phyloP scores from a whole-genome alignment of 1,284 basidiomycete genomes.

The Dichomitus squalens region DNA sequence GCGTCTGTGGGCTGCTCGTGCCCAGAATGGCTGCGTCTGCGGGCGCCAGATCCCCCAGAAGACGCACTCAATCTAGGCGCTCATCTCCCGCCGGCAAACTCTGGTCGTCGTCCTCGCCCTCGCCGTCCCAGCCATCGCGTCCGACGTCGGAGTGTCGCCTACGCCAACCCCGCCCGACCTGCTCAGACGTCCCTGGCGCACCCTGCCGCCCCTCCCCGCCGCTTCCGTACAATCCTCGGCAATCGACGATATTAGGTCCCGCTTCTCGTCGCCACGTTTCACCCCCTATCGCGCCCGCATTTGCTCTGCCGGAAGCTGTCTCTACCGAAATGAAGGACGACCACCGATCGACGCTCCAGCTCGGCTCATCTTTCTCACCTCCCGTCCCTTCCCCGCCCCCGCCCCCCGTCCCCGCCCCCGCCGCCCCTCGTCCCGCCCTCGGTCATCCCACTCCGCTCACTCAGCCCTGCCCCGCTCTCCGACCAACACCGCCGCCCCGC shows the following conservation, averaged over 20 bases:
- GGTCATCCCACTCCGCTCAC: not conserved
- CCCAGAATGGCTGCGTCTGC: slow-evolving; percentile 13
- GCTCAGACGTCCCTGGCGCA: too few relatives aligned
- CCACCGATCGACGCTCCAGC: not conserved
- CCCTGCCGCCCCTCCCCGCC: not conserved
- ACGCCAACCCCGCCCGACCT: too few relatives aligned
- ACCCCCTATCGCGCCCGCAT: not conserved
- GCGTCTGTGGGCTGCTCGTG: not conserved
- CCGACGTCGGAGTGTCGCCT: slow-evolving; percentile 1
- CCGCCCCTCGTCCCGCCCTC: not conserved
- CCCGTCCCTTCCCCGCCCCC: not conserved
- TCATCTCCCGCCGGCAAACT: slow-evolving; percentile 10
- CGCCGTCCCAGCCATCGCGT: not conserved
- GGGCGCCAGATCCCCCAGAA: slow-evolving; percentile 13
- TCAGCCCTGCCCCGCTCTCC: not conserved
- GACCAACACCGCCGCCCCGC: not conserved
- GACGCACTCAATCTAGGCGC: slow-evolving; percentile 24
- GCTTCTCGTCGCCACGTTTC: slow-evolving; percentile 17
- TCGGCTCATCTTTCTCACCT: not conserved
- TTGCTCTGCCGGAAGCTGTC: not conserved
- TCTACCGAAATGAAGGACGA: not conserved
- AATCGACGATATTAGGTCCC: slow-evolving; percentile 19
- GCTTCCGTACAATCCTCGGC: slow-evolving; percentile 10
- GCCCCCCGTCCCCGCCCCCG: not conserved
- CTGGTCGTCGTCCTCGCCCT: not conserved